phyloP scores from a whole-genome alignment of 1,284 basidiomycete species.

The Fomitopsis palustris region DNA sequence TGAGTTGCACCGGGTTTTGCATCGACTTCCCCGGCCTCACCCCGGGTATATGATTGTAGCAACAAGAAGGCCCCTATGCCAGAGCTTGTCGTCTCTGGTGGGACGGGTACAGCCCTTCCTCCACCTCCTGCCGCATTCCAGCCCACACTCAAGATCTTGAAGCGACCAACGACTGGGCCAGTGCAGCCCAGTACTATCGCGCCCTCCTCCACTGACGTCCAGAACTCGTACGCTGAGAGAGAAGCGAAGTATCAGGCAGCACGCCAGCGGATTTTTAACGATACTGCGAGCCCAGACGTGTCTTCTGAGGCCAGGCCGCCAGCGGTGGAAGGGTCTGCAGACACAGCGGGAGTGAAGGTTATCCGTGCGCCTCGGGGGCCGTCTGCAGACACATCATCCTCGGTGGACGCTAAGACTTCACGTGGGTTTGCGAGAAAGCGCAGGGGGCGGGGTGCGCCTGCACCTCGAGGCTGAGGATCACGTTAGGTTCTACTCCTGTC shows the following conservation, averaged over 20 bases:
- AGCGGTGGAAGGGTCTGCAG: background rate
- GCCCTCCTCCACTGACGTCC: constrained; percentile 2
- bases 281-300: background rate
- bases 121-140: constrained; percentile 35
- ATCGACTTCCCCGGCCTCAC: background rate
- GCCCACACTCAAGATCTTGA: constrained; percentile 34
- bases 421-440: background rate
- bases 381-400: background rate
- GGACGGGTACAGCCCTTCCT: constrained; percentile 23
- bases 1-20: constrained; percentile 25
- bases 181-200: constrained; percentile 13
- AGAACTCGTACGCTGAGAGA: constrained; percentile 31
- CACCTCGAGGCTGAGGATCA: background rate
- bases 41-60: constrained; percentile 21
- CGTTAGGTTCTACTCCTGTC: background rate
- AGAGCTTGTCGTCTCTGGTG: constrained; percentile 34
- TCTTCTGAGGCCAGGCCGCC: background rate
- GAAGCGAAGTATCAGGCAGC: constrained; percentile 38
- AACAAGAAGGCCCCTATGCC: constrained; percentile 46
- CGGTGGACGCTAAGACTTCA: background rate
- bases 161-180: constrained; percentile 25
- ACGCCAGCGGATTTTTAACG: constrained; percentile 35
- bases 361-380: constrained; percentile 16
- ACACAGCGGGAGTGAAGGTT: constrained; percentile 5
- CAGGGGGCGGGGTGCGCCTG: background rate